phyloP scores from a whole-genome alignment of 208 protist species.

The Willaertia magna region DNA sequence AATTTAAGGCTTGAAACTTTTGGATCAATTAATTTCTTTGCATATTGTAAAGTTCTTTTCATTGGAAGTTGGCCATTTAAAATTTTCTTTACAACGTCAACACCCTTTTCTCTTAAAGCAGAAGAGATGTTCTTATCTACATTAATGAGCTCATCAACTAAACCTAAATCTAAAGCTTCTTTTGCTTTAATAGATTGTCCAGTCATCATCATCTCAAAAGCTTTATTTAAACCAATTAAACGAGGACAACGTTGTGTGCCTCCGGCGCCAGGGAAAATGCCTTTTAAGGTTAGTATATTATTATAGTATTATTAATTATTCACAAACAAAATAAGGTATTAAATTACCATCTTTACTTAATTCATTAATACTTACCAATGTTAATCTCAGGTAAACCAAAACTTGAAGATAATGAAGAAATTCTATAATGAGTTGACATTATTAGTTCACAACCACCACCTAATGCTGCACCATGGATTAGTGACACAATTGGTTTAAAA shows the following conservation, averaged over 20 bases:
- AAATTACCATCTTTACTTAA: too few relatives aligned
- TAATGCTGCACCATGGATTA: not conserved
- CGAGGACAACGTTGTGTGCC: conserved; percentile 55
- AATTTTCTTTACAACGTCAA: not conserved
- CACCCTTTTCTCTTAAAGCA: not conserved
- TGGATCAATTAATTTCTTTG: too few relatives aligned
- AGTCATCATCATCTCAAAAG: conserved; percentile 33
- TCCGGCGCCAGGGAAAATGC: conserved; percentile 56
- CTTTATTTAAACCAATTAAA: conserved; percentile 43
- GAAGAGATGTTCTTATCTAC: too few relatives aligned
- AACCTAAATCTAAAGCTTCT: conserved; percentile 43
- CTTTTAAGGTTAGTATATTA: conserved; percentile 31
- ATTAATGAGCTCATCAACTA: conserved; percentile 27
- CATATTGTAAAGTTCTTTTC: too few relatives aligned
- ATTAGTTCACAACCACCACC: conserved; percentile 10
- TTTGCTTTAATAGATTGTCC: not conserved
- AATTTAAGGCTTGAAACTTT: too few relatives aligned
- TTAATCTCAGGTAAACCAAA: conserved; percentile 14
- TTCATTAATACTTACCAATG: not conserved
- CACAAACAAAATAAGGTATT: too few relatives aligned
- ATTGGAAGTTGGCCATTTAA: too few relatives aligned
- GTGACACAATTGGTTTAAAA: not conserved
- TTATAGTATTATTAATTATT: too few relatives aligned
- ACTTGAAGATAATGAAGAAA: not conserved
- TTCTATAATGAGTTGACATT: conserved; percentile 6